Percentiles rank a stretch among this genome's conserved stretches.
Evolutionary conservation across 2,329 filamentous ascomycete species (phyloP).

Genomic region (Cercospora sp.): DNA sequence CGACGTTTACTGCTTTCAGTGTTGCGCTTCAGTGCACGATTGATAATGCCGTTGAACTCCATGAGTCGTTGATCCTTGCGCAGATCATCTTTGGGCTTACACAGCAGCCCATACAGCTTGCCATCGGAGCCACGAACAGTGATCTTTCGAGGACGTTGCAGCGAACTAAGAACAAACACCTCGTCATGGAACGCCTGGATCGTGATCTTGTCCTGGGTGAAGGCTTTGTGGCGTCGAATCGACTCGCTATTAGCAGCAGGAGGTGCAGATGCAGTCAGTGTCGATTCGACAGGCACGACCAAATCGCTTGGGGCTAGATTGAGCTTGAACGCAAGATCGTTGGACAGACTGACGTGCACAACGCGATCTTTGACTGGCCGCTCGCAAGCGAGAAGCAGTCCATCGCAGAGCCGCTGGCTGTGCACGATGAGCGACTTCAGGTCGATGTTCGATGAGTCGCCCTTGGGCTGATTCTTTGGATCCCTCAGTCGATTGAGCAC

Average conservation of each 20-base stretch:
- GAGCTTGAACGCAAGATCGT: slow-evolving; percentile 80
- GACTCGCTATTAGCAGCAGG: slow-evolving; percentile 67
- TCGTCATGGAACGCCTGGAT: slow-evolving; percentile 81
- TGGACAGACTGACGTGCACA: slow-evolving; percentile 71
- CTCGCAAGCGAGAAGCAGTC: slow-evolving; percentile 78
- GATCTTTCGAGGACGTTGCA: slow-evolving; percentile 89
- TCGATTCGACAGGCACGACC: slow-evolving; percentile 85
- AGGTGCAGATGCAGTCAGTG: slow-evolving; percentile 79
- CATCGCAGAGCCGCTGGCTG: slow-evolving; percentile 80
- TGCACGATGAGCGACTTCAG: slow-evolving; percentile 71
- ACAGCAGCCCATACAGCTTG: slow-evolving; percentile 81
- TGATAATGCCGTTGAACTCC: slow-evolving; percentile 99
- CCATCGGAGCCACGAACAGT: slow-evolving; percentile 88
- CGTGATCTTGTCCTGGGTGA: slow-evolving; percentile 81
- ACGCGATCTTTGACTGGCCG: slow-evolving; percentile 72
- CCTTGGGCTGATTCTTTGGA: slow-evolving; percentile 57
- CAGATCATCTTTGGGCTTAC: slow-evolving; percentile 97
- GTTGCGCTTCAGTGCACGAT: slow-evolving; percentile 87
- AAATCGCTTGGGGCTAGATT: slow-evolving; percentile 78
- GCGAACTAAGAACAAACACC: slow-evolving; percentile 83
- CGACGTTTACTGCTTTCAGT: slow-evolving; percentile 86
- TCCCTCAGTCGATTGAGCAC: slow-evolving; percentile 48
- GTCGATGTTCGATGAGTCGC: slow-evolving; percentile 57
- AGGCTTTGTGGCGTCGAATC: slow-evolving; percentile 74
- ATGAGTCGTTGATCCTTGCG: slow-evolving; percentile 97